Percentiles rank a stretch among this genome's conserved stretches.
Evolutionary conservation across 2,329 filamentous ascomycete genomes (phyloP).

Genomic region (Fusarium solani-melongenae): DNA sequence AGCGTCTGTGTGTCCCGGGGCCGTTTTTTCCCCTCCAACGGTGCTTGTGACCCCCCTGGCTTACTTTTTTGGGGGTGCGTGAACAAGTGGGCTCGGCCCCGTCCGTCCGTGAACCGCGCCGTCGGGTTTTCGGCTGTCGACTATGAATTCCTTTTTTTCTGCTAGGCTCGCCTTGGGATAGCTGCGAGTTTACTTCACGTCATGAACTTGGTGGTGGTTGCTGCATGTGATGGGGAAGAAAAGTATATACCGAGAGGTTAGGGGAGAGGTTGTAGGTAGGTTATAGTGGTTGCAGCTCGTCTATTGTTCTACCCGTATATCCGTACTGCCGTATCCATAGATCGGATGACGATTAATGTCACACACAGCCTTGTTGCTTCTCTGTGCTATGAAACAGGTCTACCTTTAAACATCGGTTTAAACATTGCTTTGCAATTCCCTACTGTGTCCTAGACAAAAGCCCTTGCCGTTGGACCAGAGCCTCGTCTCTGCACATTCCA

Average conservation of each 20-base stretch:
- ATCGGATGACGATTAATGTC: not conserved
- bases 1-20: conserved; percentile 2
- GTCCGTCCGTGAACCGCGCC: conserved; percentile 12
- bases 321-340: not conserved
- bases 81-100: not conserved
- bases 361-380: not conserved
- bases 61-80: not conserved
- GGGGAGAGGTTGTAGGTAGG: not conserved
- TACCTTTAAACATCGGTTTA: not conserved
- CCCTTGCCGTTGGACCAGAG: not conserved
- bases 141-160: not conserved
- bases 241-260: not conserved
- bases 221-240: not conserved
- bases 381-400: not conserved
- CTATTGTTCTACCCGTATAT: not conserved
- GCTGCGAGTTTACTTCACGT: not conserved
- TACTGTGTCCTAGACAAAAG: not conserved
- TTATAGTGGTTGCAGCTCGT: not conserved
- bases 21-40: not conserved
- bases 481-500: not conserved
- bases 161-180: not conserved
- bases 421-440: not conserved
- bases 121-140: conserved; percentile 5
- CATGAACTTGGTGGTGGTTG: not conserved
- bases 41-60: not conserved